Base-by-base conservation (phyloP, 441 rosid species). In the Pelargonium fulgidum region DNA sequence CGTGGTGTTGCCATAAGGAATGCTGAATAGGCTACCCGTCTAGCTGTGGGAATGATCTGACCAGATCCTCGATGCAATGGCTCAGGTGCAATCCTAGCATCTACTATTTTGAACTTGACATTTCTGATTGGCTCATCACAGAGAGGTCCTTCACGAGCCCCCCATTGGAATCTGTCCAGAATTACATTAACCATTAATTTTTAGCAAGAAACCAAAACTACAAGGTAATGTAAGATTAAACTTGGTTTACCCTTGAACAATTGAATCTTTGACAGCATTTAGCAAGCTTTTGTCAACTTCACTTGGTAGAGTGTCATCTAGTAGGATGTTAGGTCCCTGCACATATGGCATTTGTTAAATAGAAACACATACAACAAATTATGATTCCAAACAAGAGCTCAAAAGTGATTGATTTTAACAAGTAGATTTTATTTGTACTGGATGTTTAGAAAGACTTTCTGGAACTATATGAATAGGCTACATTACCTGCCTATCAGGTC, bases 61-160 rank as follows among this genome's bases (percentile, higher is more conserved):
- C 97, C 97, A 79, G 98, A 91, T 79, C 96, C 98, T 14, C 97
- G 86, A 72, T 91, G 89, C 81, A 93, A 78, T 39, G 97, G 87
- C 77, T 91, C 97, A 62, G 87, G 85, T 62, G 98, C 98, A 79
- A 93, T 89, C 78, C 87, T 82, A 19, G 97, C 93, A 80, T 93
- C 97, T 58, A 93, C 97, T 69, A 93, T 93, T 81, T 93, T 93
- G 77, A 93, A 93, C 80, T 91, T 93, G 0, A 91, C 99, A 76
- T 93, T 91, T 76, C 99, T 86, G 80, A 93, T 91, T 58, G 99
- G 99, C 74, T 93, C 99, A 71, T 93, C 99, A 76, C 99, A 93
- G 7, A 93, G 87, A 4, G 99, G 99, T 22, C 99, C 99, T 88
- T 93, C 97, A 76, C 97, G 85, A 65, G 99, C 99, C 71, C 93